Evolutionary conservation across 805 yeast genomes (phyloP).

Genomic region (Metschnikowia matae): DNA sequence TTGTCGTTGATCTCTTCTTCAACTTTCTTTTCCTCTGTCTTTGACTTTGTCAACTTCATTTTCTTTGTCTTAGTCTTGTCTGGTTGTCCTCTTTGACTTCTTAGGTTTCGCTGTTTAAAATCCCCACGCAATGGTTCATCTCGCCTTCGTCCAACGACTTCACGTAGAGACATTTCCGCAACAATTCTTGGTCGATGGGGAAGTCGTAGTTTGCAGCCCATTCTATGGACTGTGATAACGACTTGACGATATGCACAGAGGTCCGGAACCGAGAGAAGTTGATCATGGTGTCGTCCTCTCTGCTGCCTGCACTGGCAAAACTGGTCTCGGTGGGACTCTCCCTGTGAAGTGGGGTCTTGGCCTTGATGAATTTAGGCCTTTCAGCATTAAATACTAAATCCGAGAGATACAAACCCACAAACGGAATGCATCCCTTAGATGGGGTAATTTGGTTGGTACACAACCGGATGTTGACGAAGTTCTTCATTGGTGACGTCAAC

Average conservation of each 20-base stretch:
- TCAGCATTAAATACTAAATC: slow-evolving; percentile 77
- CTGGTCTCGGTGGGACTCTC: background rate
- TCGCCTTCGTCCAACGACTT: slow-evolving; percentile 71
- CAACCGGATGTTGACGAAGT: slow-evolving; percentile 64
- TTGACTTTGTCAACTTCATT: background rate
- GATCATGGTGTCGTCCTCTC: slow-evolving; percentile 43
- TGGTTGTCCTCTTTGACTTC: background rate
- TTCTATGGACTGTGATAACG: slow-evolving; percentile 74
- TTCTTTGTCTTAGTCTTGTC: background rate
- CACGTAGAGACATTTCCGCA: slow-evolving; percentile 82
- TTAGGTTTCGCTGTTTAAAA: background rate
- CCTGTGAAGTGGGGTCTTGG: slow-evolving; percentile 1
- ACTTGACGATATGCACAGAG: slow-evolving; percentile 71
- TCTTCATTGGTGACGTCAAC: slow-evolving; percentile 68
- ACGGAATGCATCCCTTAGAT: slow-evolving; percentile 80
- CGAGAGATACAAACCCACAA: slow-evolving; percentile 78
- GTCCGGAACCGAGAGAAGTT: slow-evolving; percentile 77
- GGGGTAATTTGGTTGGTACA: slow-evolving; percentile 59
- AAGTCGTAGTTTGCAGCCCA: slow-evolving; percentile 72
- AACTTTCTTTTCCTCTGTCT: too few species aligned
- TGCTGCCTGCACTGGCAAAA: slow-evolving; percentile 5
- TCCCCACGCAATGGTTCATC: slow-evolving; percentile 41
- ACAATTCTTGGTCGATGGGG: slow-evolving; percentile 52
- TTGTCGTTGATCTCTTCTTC: too few species aligned
- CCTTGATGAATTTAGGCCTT: slow-evolving; percentile 45